A percentile compares a stretch with the other conserved stretches of the same genome.
Evolutionary conservation across 306 rosid species (phyloP).

Genomic region (Begonia masoniana): DNA sequence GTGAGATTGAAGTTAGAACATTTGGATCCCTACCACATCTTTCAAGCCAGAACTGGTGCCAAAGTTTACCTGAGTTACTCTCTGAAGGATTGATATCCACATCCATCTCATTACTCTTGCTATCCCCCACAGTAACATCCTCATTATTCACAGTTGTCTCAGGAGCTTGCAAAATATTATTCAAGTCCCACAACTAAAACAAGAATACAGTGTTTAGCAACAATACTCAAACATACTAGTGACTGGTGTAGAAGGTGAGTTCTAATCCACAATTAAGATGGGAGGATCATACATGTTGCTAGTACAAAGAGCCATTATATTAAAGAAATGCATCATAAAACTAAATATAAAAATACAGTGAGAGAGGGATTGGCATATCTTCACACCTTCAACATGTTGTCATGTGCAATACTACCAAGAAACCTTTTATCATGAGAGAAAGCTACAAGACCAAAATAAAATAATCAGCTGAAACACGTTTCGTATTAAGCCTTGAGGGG

Average conservation of each 20-base stretch:
- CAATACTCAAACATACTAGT: neutral
- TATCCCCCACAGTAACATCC: slow-evolving; percentile 17
- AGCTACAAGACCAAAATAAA: slow-evolving; percentile 39
- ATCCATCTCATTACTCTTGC: slow-evolving; percentile 18
- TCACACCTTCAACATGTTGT: slow-evolving; percentile 58
- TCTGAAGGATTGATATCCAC: too few species aligned
- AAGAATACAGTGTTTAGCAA: neutral
- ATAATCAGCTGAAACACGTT: slow-evolving; percentile 7
- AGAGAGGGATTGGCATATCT: neutral
- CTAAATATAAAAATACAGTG: neutral
- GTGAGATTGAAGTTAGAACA: too few species aligned
- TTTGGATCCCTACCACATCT: too few species aligned
- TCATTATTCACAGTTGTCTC: slow-evolving; percentile 18
- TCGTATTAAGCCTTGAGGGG: neutral
- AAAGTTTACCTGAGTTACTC: too few species aligned
- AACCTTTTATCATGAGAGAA: slow-evolving; percentile 64
- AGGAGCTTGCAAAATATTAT: neutral
- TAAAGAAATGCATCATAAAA: neutral
- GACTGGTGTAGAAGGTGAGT: neutral
- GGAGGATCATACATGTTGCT: too few species aligned
- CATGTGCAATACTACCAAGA: slow-evolving; percentile 79
- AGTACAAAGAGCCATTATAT: too few species aligned
- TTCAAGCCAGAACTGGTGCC: too few species aligned
- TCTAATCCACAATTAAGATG: neutral
- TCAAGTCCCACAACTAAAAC: neutral